Evolutionary conservation across 495 filamentous ascomycete genomes (phyloP), one percentile per base, ranked within the genome.

Genomic region (Penicillium cataractarum): DNA sequence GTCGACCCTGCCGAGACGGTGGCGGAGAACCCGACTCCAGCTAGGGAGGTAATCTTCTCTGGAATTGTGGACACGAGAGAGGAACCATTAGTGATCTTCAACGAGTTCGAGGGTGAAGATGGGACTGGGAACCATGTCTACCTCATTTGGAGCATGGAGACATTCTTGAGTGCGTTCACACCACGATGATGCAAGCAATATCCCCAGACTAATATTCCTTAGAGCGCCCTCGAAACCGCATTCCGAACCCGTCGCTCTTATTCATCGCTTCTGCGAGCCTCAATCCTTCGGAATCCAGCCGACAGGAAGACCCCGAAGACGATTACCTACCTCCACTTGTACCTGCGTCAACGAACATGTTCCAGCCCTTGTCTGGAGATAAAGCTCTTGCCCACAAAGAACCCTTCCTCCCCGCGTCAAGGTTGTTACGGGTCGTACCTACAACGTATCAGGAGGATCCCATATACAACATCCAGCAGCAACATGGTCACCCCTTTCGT

Each of bases 61-160:
- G 88, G 86, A 26, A 75, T 77, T 9, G 79, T 92, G 10, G 78
- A 87, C 66, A 76, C 83, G 22, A 72, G 81, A 6, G 81, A 87
- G 53, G 82, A 91, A 26, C 89, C 89, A 21, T 73, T 88, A 6
- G 82, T 90, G 51, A 62, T 91, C 13, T 78, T 84, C 15, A 83
- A 86, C 57, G 77, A 80, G 37, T 78, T 77, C 26, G 82, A 86
- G 49, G 80, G 82, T 2, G 83, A 80, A 3, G 80, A 81, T 6
- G 84, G 84, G 8, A 76, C 73, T 32, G 77, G 79, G 10, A 86
- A 83, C 62, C 83, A 87, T 71, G 80, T 89, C 21, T 86, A 92
- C 63, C 85, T 88, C n/a, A 81, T 94, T 57, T 97, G 93, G 93
- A 92, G 87, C 67, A 76, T 90, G 22, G 80, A 87, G 21, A 86